Conservation (phyloP, 495 filamentous ascomycete genomes). For the Friedmanniomyces endolithicus region DNA sequence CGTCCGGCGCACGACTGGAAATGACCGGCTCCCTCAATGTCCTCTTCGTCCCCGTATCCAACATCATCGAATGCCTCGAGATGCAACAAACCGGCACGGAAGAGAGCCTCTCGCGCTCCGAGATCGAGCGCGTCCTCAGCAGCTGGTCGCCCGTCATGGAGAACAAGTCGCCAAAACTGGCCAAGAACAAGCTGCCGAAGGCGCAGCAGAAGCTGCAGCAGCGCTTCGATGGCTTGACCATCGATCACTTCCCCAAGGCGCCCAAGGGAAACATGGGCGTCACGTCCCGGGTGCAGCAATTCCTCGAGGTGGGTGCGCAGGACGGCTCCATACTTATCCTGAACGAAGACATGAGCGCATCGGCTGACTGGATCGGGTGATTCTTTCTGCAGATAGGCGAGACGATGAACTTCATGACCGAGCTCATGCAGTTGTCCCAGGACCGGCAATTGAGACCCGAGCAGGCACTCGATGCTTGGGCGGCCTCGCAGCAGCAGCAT, state of each 20-base stretch:
- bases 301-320: conserved; percentile 26
- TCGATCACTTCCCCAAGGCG: conserved; percentile 23
- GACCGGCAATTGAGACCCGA: conserved; percentile 18
- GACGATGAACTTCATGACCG: conserved; percentile 30
- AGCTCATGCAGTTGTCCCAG: conserved; percentile 28
- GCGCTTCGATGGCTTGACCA: conserved; percentile 15
- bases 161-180: conserved; percentile 32
- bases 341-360: background rate
- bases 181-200: conserved; percentile 25
- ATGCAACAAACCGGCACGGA: conserved; percentile 22
- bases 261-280: conserved; percentile 22
- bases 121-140: conserved; percentile 23
- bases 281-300: conserved; percentile 23
- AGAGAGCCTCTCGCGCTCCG: conserved; percentile 27
- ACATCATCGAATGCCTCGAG: conserved; percentile 24
- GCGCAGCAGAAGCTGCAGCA: conserved; percentile 21
- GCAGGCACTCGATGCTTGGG: conserved; percentile 4
- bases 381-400: conserved; percentile 27
- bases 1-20: conserved; percentile 16
- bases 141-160: conserved; percentile 22
- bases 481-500: conserved; percentile 19
- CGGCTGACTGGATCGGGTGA: conserved; percentile 4
- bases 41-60: conserved; percentile 15
- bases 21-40: conserved; percentile 6
- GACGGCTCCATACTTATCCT: background rate